Percentiles rank a stretch among this genome's conserved stretches.
phyloP scores from a whole-genome alignment of 306 rosid genomes.

The Aeschynomene evenia region DNA sequence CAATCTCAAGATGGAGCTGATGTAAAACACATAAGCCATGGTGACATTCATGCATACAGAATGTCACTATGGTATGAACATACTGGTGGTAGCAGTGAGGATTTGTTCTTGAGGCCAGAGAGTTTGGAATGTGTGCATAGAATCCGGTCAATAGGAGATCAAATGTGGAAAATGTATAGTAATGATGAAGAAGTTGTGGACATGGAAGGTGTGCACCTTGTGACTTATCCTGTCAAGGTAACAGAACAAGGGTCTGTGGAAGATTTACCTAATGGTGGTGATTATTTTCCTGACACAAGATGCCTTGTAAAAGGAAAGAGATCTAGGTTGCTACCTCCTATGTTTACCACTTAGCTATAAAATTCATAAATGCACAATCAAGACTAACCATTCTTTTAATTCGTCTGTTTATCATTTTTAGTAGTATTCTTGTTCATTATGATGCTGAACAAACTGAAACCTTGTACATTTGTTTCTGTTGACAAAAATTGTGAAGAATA shows the following conservation, averaged over 20 bases:
- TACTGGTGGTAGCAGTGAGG: conserved; percentile 37
- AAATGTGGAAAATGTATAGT: conserved; percentile 61
- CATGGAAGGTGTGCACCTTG: conserved; percentile 82
- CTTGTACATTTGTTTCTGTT: not conserved
- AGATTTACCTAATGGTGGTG: conserved; percentile 37
- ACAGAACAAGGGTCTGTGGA: conserved; percentile 49
- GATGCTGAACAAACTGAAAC: not conserved
- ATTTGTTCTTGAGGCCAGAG: conserved; percentile 44
- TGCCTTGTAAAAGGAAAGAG: conserved; percentile 60
- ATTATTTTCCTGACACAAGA: conserved; percentile 76
- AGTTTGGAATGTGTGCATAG: conserved; percentile 39
- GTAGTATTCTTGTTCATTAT: not conserved
- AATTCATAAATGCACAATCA: not conserved
- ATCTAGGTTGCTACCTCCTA: conserved; percentile 55
- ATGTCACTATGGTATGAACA: conserved; percentile 91
- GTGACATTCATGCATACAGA: conserved; percentile 63
- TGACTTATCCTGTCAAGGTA: conserved; percentile 65
- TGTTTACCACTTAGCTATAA: conserved; percentile 59
- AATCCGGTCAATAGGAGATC: conserved; percentile 45
- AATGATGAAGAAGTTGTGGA: conserved; percentile 61
- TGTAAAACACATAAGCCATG: conserved; percentile 10
- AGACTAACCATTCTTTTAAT: conserved; percentile 25
- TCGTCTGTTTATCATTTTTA: conserved; percentile 2
- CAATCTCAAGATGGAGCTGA: conserved; percentile 36
- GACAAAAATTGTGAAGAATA: not conserved